Evolutionary conservation across 169 alveolate genomes (phyloP).

Genomic region (Plasmodium relictum): DNA sequence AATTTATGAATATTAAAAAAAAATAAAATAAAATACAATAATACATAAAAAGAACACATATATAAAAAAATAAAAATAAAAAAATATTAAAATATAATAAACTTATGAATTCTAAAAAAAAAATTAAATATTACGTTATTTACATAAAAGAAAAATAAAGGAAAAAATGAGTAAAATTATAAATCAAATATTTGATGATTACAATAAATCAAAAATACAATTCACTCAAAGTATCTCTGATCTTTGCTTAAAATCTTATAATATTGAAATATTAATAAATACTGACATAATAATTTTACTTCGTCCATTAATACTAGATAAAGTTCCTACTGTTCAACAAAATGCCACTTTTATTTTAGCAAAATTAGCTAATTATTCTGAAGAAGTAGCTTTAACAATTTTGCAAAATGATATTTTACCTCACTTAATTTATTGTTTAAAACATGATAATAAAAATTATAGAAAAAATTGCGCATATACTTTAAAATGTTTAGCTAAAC

Average conservation of each 20-base stretch:
- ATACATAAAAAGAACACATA: neutral
- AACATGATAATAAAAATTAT: slow-evolving; percentile 74
- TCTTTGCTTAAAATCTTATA: slow-evolving; percentile 54
- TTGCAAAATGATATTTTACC: slow-evolving; percentile 70
- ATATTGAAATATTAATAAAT: slow-evolving; percentile 57
- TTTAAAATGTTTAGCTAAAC: slow-evolving; percentile 51
- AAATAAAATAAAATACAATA: too few relatives aligned
- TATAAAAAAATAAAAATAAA: neutral
- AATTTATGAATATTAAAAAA: too few relatives aligned
- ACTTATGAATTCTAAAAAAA: neutral
- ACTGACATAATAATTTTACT: slow-evolving; percentile 63
- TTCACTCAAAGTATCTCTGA: slow-evolving; percentile 63
- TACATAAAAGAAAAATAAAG: slow-evolving; percentile 9
- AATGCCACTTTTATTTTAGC: slow-evolving; percentile 63
- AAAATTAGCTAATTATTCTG: slow-evolving; percentile 63
- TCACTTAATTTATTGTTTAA: slow-evolving; percentile 69
- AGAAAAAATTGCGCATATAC: slow-evolving; percentile 69
- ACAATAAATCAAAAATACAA: slow-evolving; percentile 40
- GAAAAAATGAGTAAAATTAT: slow-evolving; percentile 58
- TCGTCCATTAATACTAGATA: slow-evolving; percentile 65
- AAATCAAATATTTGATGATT: slow-evolving; percentile 67
- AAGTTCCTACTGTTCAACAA: slow-evolving; percentile 70
- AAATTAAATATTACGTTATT: neutral
- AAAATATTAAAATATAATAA: neutral
- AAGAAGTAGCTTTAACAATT: slow-evolving; percentile 61